Base-by-base conservation (phyloP, 805 yeast species). In the Schwanniomyces sp. region DNA sequence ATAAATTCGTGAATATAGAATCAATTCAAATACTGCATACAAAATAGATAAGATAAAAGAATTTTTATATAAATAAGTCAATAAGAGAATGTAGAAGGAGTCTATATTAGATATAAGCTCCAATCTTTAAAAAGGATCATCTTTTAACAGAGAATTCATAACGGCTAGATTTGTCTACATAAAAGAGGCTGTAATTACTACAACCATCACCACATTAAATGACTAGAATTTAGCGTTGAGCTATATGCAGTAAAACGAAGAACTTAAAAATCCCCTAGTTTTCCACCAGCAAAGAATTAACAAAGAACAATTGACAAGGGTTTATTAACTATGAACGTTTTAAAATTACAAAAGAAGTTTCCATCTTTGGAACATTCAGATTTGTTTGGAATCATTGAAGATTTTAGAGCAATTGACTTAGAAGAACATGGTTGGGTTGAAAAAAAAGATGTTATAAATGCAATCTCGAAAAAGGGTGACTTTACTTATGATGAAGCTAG, bases 381-480 rank as follows among this genome's bases (percentile, higher is more conserved):
- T 54, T 75, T 94, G 41, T 91, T 92, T 66, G 78, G 74, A 34
- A 79, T 94, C 48, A 88, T 92, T 59, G 97, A 92, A 49, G 87
- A 86, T 56, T 94, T 94, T 75, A 59, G 96, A 59, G 71, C 74
- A 50, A 86, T 94, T 55, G 99, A 94, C 59, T 57, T 85, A 29
- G 96, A 92, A 40, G 99, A 92, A 60, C 84, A 86, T 57, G 99
- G 99, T 9, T 91, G 91, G 82, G 91, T 86, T 36, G 97, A 92
- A 62, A 92, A 92, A 70, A 91, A 87, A 62, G 87, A 86, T 48
- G 95, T 88, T 32, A 85, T 92, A 64, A 91, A 90, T 63, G 81
- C 91, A 3, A 83, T 91, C 34, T 82, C 96, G 21, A 81, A 82
- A 47, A 68, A 83, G 26, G 97, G 97, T 16, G 81, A 81, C 45